phyloP scores from a whole-genome alignment of 148 eudicot species.

The Limonium bicolor region DNA sequence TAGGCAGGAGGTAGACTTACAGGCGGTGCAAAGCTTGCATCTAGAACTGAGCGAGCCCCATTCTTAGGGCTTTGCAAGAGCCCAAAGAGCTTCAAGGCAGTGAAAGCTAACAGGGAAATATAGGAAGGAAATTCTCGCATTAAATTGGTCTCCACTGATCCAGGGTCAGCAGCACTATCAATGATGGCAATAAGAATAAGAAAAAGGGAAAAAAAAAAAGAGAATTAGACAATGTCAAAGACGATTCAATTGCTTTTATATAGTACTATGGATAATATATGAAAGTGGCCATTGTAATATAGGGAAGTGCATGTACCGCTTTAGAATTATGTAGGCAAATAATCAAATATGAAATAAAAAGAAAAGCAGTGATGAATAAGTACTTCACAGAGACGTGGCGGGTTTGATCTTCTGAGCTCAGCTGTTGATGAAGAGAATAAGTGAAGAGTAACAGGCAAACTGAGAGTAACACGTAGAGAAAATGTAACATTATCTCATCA shows the following conservation, averaged over 20 bases:
- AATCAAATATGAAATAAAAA: neutral
- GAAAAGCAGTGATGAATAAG: slow-evolving; percentile 10
- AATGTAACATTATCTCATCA: neutral
- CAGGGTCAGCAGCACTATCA: slow-evolving; percentile 81
- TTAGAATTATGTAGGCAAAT: neutral
- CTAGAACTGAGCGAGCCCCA: slow-evolving; percentile 49
- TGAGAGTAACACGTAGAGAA: slow-evolving; percentile 18
- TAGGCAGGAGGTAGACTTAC: slow-evolving; percentile 27
- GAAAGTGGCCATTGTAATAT: too few species aligned
- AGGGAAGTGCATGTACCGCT: too few species aligned
- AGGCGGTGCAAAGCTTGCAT: slow-evolving; percentile 82
- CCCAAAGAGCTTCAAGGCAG: slow-evolving; percentile 36
- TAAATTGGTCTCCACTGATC: slow-evolving; percentile 73
- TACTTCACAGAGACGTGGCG: slow-evolving; percentile 58
- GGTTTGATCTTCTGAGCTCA: slow-evolving; percentile 20
- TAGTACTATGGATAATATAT: too few species aligned
- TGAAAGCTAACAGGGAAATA: slow-evolving; percentile 32
- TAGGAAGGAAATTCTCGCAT: slow-evolving; percentile 66
- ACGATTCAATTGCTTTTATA: too few species aligned
- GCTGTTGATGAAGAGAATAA: slow-evolving; percentile 66
- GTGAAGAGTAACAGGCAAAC: slow-evolving; percentile 61
- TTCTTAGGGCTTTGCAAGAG: slow-evolving; percentile 51
- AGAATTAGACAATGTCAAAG: too few species aligned
- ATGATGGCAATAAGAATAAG: neutral
- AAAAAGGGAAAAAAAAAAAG: neutral